These are phyloP conservation scores for Paraurostyla sp. DNA, from an alignment of 73 alveolate species.

Conservation along the genomic window DNA sequence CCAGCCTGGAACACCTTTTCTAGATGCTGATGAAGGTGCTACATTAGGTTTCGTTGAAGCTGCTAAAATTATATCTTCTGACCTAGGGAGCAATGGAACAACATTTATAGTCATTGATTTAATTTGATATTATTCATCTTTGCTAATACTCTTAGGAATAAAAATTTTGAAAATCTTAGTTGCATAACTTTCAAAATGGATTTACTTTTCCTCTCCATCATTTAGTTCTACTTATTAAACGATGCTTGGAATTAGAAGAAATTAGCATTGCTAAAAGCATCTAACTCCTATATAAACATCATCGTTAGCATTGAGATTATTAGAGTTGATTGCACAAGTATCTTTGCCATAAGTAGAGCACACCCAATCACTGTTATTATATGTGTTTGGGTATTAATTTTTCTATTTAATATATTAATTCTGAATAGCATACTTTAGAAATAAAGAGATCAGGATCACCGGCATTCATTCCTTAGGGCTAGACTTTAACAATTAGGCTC, in stretches of 20 bases:
- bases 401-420: neutral
- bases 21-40: neutral
- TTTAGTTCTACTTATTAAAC: neutral
- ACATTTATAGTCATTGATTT: neutral
- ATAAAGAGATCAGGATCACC: conserved; percentile 35
- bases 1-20: conserved; percentile 60
- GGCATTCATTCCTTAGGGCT: neutral
- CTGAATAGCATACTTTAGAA: neutral
- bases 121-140: neutral
- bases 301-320: neutral
- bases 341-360: conserved; percentile 26
- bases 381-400: conserved; percentile 4
- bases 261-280: neutral
- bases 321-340: neutral
- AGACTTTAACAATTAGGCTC: neutral
- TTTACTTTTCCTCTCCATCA: neutral
- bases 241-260: neutral
- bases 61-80: neutral
- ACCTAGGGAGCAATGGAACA: neutral
- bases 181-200: neutral
- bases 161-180: neutral
- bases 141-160: neutral
- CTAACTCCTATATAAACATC: conserved; percentile 2
- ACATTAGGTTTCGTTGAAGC: neutral
- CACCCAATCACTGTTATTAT: conserved; percentile 38